Evolutionary conservation across 2,329 filamentous ascomycete genomes (phyloP), one percentile per base, ranked within the genome.

Genomic region (Hortaea sp.): DNA sequence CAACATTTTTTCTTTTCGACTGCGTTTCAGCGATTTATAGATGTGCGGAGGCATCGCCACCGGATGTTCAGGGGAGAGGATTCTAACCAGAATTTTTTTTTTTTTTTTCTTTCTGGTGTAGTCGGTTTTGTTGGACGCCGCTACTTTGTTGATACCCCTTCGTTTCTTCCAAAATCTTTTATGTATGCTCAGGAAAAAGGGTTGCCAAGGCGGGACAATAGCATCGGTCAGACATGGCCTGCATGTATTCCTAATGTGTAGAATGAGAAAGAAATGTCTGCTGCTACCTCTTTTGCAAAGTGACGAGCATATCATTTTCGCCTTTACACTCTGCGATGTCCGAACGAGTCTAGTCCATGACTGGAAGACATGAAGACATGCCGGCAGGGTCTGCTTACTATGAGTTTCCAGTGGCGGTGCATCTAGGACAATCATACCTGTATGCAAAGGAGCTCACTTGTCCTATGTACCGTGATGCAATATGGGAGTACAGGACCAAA

Each of bases 221-320:
- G 30, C n/a, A 6, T 1, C 4, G 28, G 30, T 20, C 35, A 6
- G 10, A 32, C 20, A 43, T 20, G 31, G 39, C 40, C 31, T 12
- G 32, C 9, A 39, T 41, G 41, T 51, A 39, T 51, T 45, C 48
- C 39, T 53, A 49, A 51, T 53, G 51, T 53, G 50, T 50, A 51
- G 42, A 53, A 42, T 20, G 20, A 20, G 20, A 20, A 20, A 20
- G 20, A 20, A 20, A 2, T 4, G 4, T 20, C 20, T 20, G 20
- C 20, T 20, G 20, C 20, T 20, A 20, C 20, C 20, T 4, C 20
- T 20, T 20, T 20, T 20, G 4, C 20, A 20, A 20, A 20, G 2
- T 20, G 20, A 20, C 20, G 20, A 20, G 20, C 20, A 20, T 20
- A 20, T 20, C 20, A 20, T 20, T 20, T 20, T 20, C 20, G 20